Percentiles rank a stretch among this genome's conserved stretches.
phyloP scores from a whole-genome alignment of 2,329 filamentous ascomycete genomes.

The Pseudogymnoascus sp. region DNA sequence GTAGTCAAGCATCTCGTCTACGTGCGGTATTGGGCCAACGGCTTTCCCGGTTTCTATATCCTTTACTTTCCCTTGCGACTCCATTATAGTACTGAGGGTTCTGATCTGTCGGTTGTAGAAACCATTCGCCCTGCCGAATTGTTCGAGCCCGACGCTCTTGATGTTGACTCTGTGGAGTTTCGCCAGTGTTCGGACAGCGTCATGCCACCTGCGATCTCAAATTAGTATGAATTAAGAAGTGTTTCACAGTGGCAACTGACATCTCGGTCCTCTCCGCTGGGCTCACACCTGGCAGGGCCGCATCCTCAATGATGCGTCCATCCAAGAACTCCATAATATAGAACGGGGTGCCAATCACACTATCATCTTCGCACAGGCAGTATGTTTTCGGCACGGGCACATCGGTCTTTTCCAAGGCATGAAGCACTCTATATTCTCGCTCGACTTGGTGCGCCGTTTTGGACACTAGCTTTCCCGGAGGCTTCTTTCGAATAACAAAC shows the following conservation, averaged over 20 bases:
- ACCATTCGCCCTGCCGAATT: conserved; percentile 63
- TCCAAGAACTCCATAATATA: conserved; percentile 97
- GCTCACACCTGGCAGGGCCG: conserved; percentile 65
- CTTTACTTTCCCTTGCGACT: conserved; percentile 63
- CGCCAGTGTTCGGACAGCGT: conserved; percentile 74
- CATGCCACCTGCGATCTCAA: conserved; percentile 56
- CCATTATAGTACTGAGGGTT: conserved; percentile 73
- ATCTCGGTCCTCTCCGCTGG: conserved; percentile 64
- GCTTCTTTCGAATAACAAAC: conserved; percentile 95
- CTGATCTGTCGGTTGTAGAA: conserved; percentile 83
- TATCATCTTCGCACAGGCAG: conserved; percentile 75
- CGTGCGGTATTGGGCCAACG: conserved; percentile 78
- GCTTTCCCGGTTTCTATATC: conserved; percentile 70
- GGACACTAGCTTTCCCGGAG: conserved; percentile 85
- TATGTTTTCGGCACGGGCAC: conserved; percentile 81
- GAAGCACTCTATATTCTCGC: conserved; percentile 85
- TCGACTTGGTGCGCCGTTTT: conserved; percentile 95
- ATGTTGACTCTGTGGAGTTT: conserved; percentile 72
- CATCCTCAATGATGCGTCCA: conserved; percentile 88
- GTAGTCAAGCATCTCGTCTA: conserved; percentile 70
- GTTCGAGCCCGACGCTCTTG: conserved; percentile 56
- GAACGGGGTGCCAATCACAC: conserved; percentile 80
- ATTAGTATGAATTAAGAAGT: not conserved
- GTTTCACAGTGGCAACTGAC: conserved; percentile 33
- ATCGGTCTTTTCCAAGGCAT: conserved; percentile 68